These are phyloP conservation scores for Rosa lucieae DNA, from an alignment of 306 rosid species.

Conservation along the genomic window DNA sequence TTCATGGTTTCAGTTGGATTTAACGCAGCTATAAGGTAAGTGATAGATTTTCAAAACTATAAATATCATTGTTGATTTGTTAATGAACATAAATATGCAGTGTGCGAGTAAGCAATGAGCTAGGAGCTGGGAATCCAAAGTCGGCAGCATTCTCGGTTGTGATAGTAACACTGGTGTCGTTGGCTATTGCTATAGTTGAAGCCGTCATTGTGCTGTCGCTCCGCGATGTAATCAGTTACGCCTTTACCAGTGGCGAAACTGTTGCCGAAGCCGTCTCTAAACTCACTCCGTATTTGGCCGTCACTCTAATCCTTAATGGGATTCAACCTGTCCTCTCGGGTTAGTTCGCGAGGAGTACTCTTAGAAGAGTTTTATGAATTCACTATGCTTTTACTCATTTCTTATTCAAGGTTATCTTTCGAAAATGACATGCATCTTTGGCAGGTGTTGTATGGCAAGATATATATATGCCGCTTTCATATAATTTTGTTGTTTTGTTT, in stretches of 20 bases:
- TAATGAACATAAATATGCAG: conserved; percentile 20
- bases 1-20: conserved; percentile 60
- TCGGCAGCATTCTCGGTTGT: conserved; percentile 61
- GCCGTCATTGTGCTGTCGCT: conserved; percentile 46
- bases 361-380: background rate
- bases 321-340: conserved; percentile 75
- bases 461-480: background rate
- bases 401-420: background rate
- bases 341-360: conserved; percentile 5
- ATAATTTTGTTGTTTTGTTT: background rate
- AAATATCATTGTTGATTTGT: background rate
- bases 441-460: background rate
- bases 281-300: conserved; percentile 51
- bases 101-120: conserved; percentile 70
- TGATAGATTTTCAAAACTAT: background rate
- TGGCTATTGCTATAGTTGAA: conserved; percentile 39
- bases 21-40: conserved; percentile 77
- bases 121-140: conserved; percentile 68
- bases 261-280: conserved; percentile 66
- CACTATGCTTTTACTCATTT: background rate
- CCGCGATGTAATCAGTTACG: conserved; percentile 64
- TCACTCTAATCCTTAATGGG: conserved; percentile 67
- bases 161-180: conserved; percentile 41
- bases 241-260: conserved; percentile 52
- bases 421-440: background rate